A percentile compares a stretch with the other conserved stretches of the same genome.
phyloP scores from a whole-genome alignment of 371 early-diverging fungal genomes.

The Mortierella sp. region DNA sequence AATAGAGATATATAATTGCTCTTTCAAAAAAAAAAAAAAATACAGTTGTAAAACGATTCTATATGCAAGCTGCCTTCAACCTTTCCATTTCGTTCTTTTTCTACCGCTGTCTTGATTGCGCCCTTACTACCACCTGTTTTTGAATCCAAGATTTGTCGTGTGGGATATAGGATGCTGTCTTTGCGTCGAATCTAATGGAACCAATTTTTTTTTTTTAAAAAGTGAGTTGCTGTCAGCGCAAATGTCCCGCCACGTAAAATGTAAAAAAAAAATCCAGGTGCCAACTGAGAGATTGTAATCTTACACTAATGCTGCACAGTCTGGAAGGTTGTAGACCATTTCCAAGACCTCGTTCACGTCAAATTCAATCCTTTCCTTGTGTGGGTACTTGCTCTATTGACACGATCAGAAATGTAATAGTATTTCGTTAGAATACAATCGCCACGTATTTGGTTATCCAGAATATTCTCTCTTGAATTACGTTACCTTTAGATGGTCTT shows the following conservation, averaged over 20 bases:
- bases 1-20: no score
- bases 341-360: slow-evolving; percentile 55
- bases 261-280: neutral
- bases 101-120: slow-evolving; percentile 48
- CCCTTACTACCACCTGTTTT: slow-evolving; percentile 49
- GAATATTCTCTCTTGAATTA: neutral
- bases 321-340: slow-evolving; percentile 53
- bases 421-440: neutral
- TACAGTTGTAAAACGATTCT: no score
- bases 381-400: slow-evolving; percentile 49
- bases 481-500: slow-evolving; percentile 51
- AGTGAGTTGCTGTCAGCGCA: neutral
- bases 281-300: neutral
- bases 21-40: no score
- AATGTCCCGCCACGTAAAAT: neutral
- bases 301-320: slow-evolving; percentile 55
- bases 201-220: no score
- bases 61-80: no score
- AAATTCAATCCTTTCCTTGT: slow-evolving; percentile 54
- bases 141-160: slow-evolving; percentile 57
- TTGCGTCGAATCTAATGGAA: slow-evolving; percentile 35
- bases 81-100: neutral
- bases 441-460: no score
- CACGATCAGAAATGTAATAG: neutral
- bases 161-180: slow-evolving; percentile 44